phyloP scores from a whole-genome alignment of 495 filamentous ascomycete species.

The Corynascus novoguineensis region DNA sequence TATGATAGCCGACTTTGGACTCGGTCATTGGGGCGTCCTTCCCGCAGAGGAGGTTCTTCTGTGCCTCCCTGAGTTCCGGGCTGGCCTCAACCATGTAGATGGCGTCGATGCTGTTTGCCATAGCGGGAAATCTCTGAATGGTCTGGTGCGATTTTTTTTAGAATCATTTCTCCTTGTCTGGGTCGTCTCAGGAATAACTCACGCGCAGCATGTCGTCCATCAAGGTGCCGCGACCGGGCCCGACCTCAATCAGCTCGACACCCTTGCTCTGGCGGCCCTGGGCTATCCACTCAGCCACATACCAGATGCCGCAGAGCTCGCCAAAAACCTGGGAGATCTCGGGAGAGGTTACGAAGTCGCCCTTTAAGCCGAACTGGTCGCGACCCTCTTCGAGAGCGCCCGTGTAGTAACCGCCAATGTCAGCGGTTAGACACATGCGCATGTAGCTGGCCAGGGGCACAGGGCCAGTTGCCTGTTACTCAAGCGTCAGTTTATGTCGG shows the following conservation, averaged over 20 bases:
- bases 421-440: conserved; percentile 93
- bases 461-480: conserved; percentile 79
- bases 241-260: conserved; percentile 86
- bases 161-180: neutral
- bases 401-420: conserved; percentile 92
- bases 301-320: conserved; percentile 89
- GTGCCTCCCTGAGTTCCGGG: conserved; percentile 62
- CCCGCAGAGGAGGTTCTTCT: conserved; percentile 80
- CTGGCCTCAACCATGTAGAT: conserved; percentile 93
- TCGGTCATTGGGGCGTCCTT: conserved; percentile 60
- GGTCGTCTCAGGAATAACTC: conserved; percentile 23
- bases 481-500: conserved; percentile 13
- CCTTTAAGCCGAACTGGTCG: conserved; percentile 83
- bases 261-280: conserved; percentile 67
- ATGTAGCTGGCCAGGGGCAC: conserved; percentile 90
- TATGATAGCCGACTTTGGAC: conserved; percentile 66
- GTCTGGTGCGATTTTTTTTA: conserved; percentile 56
- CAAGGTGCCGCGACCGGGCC: conserved; percentile 88
- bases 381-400: conserved; percentile 53
- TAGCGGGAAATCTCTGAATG: conserved; percentile 70
- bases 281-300: conserved; percentile 90
- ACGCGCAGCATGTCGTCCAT: conserved; percentile 96
- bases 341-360: conserved; percentile 94
- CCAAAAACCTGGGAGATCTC: conserved; percentile 98
- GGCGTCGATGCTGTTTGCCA: conserved; percentile 70